Evolutionary conservation across 1,284 basidiomycete species (phyloP).

Genomic region (Pulchroboletus neoregius): DNA sequence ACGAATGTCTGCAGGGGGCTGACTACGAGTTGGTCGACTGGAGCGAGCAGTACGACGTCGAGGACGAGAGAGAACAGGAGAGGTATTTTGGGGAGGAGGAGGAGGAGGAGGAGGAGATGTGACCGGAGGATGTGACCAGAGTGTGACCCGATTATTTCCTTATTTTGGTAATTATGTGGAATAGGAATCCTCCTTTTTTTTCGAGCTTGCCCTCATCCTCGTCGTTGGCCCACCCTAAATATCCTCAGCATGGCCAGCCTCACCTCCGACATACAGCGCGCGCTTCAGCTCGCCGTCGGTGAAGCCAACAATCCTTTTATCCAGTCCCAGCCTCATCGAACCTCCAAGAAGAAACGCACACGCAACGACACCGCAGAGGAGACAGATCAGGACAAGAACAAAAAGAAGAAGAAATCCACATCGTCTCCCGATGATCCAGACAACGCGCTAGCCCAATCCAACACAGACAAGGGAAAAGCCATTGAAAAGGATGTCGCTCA

Average conservation of each 20-base stretch:
- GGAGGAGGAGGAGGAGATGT: slow-evolving; percentile 59
- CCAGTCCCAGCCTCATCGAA: slow-evolving; percentile 31
- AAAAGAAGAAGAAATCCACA: slow-evolving; percentile 19
- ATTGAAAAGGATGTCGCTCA: slow-evolving; percentile 27
- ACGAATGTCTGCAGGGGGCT: slow-evolving; percentile 44
- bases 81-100: slow-evolving; percentile 75
- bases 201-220: slow-evolving; percentile 40
- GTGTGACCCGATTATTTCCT: slow-evolving; percentile 4
- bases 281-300: slow-evolving; percentile 40
- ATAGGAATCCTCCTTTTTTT: not conserved
- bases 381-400: slow-evolving; percentile 24
- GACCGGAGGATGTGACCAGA: slow-evolving; percentile 13
- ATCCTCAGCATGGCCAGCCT: slow-evolving; percentile 30
- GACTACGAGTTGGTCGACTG: slow-evolving; percentile 74
- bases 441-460: slow-evolving; percentile 1
- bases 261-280: slow-evolving; percentile 38
- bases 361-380: slow-evolving; percentile 21
- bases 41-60: slow-evolving; percentile 64
- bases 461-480: slow-evolving; percentile 39
- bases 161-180: slow-evolving; percentile 20
- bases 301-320: slow-evolving; percentile 37
- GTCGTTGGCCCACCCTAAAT: slow-evolving; percentile 37
- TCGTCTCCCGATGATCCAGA: not conserved
- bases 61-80: slow-evolving; percentile 61
- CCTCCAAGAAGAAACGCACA: slow-evolving; percentile 26